Evolutionary conservation across 2,329 filamentous ascomycete species (phyloP), one percentile per base, ranked within the genome.

Genomic region (Helotiales sp.): DNA sequence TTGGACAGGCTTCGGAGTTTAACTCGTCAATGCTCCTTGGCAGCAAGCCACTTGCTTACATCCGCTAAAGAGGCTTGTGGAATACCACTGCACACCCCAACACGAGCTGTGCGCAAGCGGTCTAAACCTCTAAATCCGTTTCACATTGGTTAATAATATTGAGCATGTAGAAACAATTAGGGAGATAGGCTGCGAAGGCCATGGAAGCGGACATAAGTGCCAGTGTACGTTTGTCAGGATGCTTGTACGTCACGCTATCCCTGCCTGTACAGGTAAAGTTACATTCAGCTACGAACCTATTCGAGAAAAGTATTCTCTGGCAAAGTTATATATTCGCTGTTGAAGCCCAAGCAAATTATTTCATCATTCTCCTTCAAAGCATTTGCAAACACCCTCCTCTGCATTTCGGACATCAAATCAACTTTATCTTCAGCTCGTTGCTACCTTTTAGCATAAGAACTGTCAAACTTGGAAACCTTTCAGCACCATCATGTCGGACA

Each of bases 401-500:
- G 24, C 29, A 31, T 22, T 48, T 31, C 24, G 13, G 25, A 5
- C 25, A 15, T 19, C 12, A 13, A 29, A 29, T 10, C 31, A 27
- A 10, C 12, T 4, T 27, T 19, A 44, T 31, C 25, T 27, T 22
- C 40, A 25, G 24, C 6, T 19, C 36, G 12, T 22, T n/a, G 24
- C 5, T 15, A 25, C 7, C 22, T 44, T 44, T 24, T 22, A 40
- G 17, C 38, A 12, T n/a, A n/a, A 15, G 8, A 44, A 10, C 19
- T 25, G 19, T 52, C 22, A 6, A 15, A 8, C 27, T 31, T 12
- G 8, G 25, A 3, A 12, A 34, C 36, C 29, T 34, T 19, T n/a
- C 29, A 29, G 7, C 25, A 24, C 24, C 19, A 49, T n/a, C 33
- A 63, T 63, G 61, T 17, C 59, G 44, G 67, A 70, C 9, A 62